Conservation (phyloP, 2,329 filamentous ascomycete genomes). For the Neofusicoccum cordaticola region DNA sequence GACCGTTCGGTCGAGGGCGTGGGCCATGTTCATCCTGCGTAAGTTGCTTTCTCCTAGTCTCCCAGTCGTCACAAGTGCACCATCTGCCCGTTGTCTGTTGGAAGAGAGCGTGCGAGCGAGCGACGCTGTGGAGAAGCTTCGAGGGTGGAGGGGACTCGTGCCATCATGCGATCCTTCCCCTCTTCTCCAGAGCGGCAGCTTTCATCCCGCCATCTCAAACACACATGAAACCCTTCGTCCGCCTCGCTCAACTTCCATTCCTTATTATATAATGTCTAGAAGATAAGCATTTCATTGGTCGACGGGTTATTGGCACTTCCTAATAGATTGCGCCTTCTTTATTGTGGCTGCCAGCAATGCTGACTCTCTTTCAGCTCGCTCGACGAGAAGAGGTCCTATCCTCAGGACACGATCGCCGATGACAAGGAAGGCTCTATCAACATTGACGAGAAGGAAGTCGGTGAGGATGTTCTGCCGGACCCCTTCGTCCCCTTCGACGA, state of each 20-base stretch:
- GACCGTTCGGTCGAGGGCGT: conserved; percentile 31
- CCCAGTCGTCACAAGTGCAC: no score
- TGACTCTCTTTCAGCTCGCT: not conserved
- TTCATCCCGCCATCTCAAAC: not conserved
- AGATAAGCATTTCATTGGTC: conserved; percentile 28
- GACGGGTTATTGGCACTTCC: conserved; percentile 18
- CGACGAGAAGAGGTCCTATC: conserved; percentile 36
- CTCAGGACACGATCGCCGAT: conserved; percentile 24
- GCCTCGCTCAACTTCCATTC: not conserved
- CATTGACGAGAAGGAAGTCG: conserved; percentile 25
- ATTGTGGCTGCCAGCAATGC: not conserved
- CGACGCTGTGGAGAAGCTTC: no score
- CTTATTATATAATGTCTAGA: not conserved
- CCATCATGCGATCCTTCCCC: no score
- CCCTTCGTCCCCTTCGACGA: conserved; percentile 45
- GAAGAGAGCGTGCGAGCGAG: no score
- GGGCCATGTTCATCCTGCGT: not conserved
- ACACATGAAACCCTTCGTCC: not conserved
- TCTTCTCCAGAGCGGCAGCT: not conserved
- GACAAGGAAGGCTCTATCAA: conserved; percentile 25
- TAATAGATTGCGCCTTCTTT: no score
- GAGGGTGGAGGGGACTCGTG: no score
- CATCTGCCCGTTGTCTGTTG: no score
- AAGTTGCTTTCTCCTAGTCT: not conserved
- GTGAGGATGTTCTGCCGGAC: conserved; percentile 28